These are phyloP conservation scores for Pythium insidiosum DNA, from an alignment of 352 stramenopile species.

Conservation along the genomic window DNA sequence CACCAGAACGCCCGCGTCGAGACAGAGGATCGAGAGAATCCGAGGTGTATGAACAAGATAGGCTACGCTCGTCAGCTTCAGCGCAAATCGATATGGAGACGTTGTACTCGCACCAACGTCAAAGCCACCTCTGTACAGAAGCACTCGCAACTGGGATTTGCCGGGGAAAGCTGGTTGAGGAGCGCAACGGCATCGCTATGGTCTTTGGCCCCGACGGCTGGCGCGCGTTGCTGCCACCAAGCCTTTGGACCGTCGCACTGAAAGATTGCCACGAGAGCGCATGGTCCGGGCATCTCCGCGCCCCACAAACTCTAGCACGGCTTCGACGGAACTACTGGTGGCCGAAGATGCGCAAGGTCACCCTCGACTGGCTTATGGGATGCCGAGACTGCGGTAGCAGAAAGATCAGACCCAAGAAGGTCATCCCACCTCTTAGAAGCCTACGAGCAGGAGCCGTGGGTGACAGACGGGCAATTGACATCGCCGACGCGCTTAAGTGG, in stretches of 20 bases:
- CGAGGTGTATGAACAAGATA: conserved; percentile 11
- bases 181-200: not conserved
- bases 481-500: no score
- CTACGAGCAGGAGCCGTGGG: conserved; percentile 7
- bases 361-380: conserved; percentile 7
- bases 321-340: conserved; percentile 7
- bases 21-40: conserved; percentile 14
- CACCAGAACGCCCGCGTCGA: conserved; percentile 8
- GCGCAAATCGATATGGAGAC: conserved; percentile 4
- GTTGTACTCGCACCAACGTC: no score
- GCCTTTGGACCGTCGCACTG: conserved; percentile 3
- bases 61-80: conserved; percentile 5
- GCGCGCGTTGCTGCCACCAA: conserved; percentile 4
- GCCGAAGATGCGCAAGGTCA: conserved; percentile 1
- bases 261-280: conserved; percentile 10
- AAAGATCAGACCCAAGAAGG: conserved; percentile 2
- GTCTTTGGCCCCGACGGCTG: not conserved
- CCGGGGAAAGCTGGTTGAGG: not conserved
- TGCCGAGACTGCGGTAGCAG: no score
- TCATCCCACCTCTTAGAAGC: conserved; percentile 14
- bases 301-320: conserved; percentile 7
- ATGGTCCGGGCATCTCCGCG: conserved; percentile 3
- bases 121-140: not conserved
- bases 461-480: conserved; percentile 12
- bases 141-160: not conserved